Conservation (phyloP, 257 asterid species). For the Penstemon eatonii region DNA sequence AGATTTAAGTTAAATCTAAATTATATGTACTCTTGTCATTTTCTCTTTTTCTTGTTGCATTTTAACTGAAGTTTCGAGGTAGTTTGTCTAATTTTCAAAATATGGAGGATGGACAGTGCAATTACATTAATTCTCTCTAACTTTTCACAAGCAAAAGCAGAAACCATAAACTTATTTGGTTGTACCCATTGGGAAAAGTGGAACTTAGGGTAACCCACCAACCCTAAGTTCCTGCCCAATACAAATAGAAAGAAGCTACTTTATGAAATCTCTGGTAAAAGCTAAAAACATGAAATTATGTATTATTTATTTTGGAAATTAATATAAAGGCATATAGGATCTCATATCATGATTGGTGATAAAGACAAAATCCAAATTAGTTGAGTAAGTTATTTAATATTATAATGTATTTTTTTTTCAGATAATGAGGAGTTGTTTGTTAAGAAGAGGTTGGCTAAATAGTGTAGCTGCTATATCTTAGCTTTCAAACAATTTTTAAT, state of each 20-base stretch:
- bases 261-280: slow-evolving; percentile 2
- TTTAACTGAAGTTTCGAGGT: too few species aligned
- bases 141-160: too few species aligned
- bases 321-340: not conserved
- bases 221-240: slow-evolving; percentile 10
- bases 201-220: not conserved
- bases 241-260: not conserved
- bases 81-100: too few species aligned
- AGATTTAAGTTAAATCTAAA: too few species aligned
- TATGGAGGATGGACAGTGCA: too few species aligned
- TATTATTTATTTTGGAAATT: not conserved
- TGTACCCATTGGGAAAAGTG: not conserved
- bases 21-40: too few species aligned
- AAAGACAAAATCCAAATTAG: slow-evolving; percentile 22
- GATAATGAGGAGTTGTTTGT: slow-evolving; percentile 12
- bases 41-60: too few species aligned
- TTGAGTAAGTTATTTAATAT: slow-evolving; percentile 4
- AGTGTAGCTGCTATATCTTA: slow-evolving; percentile 35
- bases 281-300: not conserved
- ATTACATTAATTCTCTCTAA: too few species aligned
- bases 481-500: slow-evolving; percentile 52
- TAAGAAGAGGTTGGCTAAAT: slow-evolving; percentile 38
- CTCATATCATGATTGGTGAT: slow-evolving; percentile 13
- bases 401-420: not conserved
- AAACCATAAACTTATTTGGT: not conserved